Conservation (phyloP, 176 grass and related monocot genomes). For the Puya raimondii region DNA sequence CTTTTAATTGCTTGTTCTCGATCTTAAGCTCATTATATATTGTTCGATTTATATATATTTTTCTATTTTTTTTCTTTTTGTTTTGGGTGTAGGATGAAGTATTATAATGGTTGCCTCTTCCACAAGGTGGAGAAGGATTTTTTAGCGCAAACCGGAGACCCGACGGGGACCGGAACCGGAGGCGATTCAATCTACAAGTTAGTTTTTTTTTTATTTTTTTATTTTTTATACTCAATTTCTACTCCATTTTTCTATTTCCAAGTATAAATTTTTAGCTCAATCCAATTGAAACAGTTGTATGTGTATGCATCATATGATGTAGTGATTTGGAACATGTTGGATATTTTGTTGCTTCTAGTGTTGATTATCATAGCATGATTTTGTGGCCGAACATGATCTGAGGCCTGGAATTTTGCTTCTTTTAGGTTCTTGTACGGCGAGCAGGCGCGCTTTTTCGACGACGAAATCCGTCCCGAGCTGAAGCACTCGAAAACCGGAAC, state of each 20-base stretch:
- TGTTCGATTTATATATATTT: background rate
- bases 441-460: conserved; percentile 81
- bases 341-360: too few species aligned
- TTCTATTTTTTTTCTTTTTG: background rate
- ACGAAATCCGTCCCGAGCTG: conserved; percentile 75
- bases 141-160: conserved; percentile 88
- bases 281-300: too few species aligned
- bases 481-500: conserved; percentile 81
- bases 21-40: background rate
- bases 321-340: too few species aligned
- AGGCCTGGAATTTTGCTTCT: too few species aligned
- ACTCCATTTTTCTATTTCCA: background rate
- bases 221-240: background rate
- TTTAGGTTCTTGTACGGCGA: conserved; percentile 82
- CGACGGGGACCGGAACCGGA: conserved; percentile 62
- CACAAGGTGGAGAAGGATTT: conserved; percentile 98
- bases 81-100: conserved; percentile 60
- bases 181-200: conserved; percentile 92
- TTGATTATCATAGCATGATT: too few species aligned
- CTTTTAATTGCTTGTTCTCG: background rate
- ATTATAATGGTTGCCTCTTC: conserved; percentile 91
- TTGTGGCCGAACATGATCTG: too few species aligned
- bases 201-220: conserved; percentile 16
- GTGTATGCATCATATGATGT: too few species aligned
- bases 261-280: too few species aligned